phyloP scores from a whole-genome alignment of 2,329 filamentous ascomycete genomes.

The Magnaporthiopsis incrustans region DNA sequence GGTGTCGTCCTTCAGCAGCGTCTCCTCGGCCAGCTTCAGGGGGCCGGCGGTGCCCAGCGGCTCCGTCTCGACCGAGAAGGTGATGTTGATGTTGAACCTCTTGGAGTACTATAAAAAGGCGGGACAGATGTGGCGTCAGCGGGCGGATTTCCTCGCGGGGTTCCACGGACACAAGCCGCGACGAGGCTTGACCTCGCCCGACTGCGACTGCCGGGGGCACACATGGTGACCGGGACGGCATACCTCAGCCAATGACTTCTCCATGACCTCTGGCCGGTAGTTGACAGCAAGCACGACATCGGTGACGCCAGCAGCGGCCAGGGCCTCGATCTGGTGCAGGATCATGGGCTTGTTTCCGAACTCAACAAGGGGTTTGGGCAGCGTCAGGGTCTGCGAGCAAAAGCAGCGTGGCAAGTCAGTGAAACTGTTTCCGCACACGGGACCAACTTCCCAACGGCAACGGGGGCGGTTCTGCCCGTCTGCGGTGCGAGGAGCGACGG shows the following conservation, averaged over 20 bases:
- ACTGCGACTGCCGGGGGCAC: neutral
- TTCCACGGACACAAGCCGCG: neutral
- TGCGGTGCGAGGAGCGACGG: constrained; percentile 16
- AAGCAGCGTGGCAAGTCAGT: constrained; percentile 12
- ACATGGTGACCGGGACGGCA: constrained; percentile 19
- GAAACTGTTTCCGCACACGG: neutral
- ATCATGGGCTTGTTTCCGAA: constrained; percentile 99
- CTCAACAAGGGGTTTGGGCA: constrained; percentile 95
- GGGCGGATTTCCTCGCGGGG: too few species aligned
- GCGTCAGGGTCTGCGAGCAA: constrained; percentile 71
- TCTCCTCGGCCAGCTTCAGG: constrained; percentile 88
- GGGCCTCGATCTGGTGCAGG: constrained; percentile 90
- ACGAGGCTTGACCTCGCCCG: neutral
- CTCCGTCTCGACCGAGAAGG: constrained; percentile 94
- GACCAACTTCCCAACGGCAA: too few species aligned
- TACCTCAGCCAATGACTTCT: constrained; percentile 83
- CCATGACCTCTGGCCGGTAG: constrained; percentile 98
- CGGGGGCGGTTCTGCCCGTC: neutral
- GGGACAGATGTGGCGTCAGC: neutral
- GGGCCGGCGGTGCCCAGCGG: constrained; percentile 92
- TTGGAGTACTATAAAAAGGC: constrained; percentile 66
- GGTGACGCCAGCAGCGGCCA: constrained; percentile 88
- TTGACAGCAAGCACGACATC: constrained; percentile 98
- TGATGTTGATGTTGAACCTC: constrained; percentile 88
- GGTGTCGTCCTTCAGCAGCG: constrained; percentile 83